These are phyloP conservation scores for Olyra latifolia DNA, from an alignment of 176 grass and related monocot genomes.

Conservation along the genomic window DNA sequence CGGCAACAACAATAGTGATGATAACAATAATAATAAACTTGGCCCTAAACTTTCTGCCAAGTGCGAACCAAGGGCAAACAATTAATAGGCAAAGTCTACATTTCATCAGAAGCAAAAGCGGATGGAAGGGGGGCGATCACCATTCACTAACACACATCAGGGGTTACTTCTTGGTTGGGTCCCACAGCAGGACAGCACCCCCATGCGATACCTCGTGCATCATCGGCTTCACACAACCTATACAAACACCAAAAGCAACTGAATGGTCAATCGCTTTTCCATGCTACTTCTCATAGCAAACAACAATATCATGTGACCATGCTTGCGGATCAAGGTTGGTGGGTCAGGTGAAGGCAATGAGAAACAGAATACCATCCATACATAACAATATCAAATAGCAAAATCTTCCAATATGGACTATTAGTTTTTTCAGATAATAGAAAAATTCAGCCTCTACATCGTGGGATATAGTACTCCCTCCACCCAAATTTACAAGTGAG, in stretches of 20 bases:
- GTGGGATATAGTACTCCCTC: too few species aligned
- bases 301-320: conserved; percentile 30
- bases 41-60: conserved; percentile 46
- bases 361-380: background rate
- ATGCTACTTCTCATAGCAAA: conserved; percentile 20
- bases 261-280: conserved; percentile 37
- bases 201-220: conserved; percentile 28
- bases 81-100: conserved; percentile 33
- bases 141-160: conserved; percentile 4
- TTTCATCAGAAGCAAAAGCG: conserved; percentile 3
- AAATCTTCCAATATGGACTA: too few species aligned
- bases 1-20: conserved; percentile 1
- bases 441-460: too few species aligned
- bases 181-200: background rate
- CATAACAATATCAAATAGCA: background rate
- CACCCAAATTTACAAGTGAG: too few species aligned
- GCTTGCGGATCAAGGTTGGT: background rate
- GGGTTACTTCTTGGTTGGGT: conserved; percentile 46
- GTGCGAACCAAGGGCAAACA: background rate
- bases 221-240: conserved; percentile 38
- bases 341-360: background rate
- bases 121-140: background rate
- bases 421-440: too few species aligned
- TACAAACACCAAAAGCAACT: conserved; percentile 36
- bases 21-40: background rate